Evolutionary conservation across 768 basidiomycete species (phyloP).

Genomic region (Phylloporus scabripes): DNA sequence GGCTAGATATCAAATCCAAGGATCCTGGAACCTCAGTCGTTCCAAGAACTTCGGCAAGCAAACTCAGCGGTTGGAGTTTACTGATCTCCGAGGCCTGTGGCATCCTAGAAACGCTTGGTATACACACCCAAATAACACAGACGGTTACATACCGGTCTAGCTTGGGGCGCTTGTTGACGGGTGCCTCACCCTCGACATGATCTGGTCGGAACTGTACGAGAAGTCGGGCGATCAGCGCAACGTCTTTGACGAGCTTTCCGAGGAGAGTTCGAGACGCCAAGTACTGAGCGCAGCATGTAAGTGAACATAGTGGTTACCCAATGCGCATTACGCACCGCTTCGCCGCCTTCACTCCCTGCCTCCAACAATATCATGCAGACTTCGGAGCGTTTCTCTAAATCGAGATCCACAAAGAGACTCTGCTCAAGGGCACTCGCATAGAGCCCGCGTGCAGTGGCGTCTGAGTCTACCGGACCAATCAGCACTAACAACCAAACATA

Average conservation of each 20-base stretch:
- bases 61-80: conserved; percentile 43
- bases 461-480: conserved; percentile 32
- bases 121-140: not conserved
- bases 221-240: conserved; percentile 47
- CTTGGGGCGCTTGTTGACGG: conserved; percentile 62
- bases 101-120: conserved; percentile 3
- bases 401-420: conserved; percentile 53
- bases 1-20: conserved; percentile 59
- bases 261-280: conserved; percentile 46
- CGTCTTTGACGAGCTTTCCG: conserved; percentile 43
- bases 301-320: not conserved
- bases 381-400: conserved; percentile 47
- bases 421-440: conserved; percentile 44
- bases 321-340: conserved; percentile 38
- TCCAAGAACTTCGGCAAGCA: conserved; percentile 67
- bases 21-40: conserved; percentile 63
- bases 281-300: conserved; percentile 31
- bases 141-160: conserved; percentile 50
- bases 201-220: conserved; percentile 46
- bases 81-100: conserved; percentile 32
- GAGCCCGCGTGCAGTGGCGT: conserved; percentile 34
- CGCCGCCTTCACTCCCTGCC: conserved; percentile 41
- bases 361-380: conserved; percentile 55
- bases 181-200: conserved; percentile 36
- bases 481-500: not conserved